Evolutionary conservation across 768 basidiomycete genomes (phyloP), one percentile per base, ranked within the genome.

Genomic region (Dentipellis fragilis): DNA sequence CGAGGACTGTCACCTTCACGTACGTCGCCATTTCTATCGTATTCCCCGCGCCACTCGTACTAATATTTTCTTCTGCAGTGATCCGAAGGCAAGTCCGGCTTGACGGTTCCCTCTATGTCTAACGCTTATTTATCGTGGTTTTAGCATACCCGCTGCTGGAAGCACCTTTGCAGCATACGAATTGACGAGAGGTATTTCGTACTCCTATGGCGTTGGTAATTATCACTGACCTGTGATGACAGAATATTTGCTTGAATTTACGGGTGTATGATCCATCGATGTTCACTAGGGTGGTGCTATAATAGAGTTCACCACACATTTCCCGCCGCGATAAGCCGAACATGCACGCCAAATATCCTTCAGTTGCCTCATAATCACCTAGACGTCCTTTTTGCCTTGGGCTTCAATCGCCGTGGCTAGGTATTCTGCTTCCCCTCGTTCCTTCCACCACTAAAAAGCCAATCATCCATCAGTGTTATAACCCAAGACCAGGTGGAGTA

Each of bases 101-200:
- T 35, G 14, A 48, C 16, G 52, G 11, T 22, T 48, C 47, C 29
- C 49, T n/a, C 12, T 51, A 10, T 40, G 34, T 17, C 17, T 16
- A n/a, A 45, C 49, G 16, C n/a, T 45, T 21, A 40, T 54, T 55
- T 45, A 53, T 12, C 21, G 12, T 22, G 57, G 62, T 14, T 36
- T 49, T 59, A 92, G 91, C 69, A 91, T 94, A 63, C 93, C 93
- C 12, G 89, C 93, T 5, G 93, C 92, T 11, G 93, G 83, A 45
- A 84, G 85, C 61, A 96, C 93, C 3, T 95, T 96, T 61, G 85
- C 89, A 10, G 87, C 88, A 0, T 96, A 87, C 64, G 93, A 96
- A 67, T 64, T 93, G 23, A 89, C 85, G 0, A 72, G 89, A 73
- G 85, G 85, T 84, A 52, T 54, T 77, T 62, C 10, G 8, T 4